A percentile compares a stretch with the other conserved stretches of the same genome.
These are phyloP conservation scores for Limnomonas spitsbergensis DNA, from an alignment of 139 green algal genomes.

Conservation along the genomic window DNA sequence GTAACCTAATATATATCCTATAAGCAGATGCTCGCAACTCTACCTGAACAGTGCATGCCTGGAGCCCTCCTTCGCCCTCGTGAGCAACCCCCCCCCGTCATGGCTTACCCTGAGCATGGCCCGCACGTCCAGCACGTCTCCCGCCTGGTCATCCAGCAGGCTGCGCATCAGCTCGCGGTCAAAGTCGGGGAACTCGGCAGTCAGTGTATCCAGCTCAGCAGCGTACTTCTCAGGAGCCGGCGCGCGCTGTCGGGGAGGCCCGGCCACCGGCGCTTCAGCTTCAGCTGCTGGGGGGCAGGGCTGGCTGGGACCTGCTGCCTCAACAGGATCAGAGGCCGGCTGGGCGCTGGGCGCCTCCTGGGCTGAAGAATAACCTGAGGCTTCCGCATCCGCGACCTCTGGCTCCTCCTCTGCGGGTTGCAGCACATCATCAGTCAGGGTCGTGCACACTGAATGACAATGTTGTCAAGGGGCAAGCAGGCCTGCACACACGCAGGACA, in stretches of 20 bases:
- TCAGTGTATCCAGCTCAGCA: neutral
- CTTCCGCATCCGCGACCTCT: neutral
- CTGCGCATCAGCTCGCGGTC: constrained; percentile 12
- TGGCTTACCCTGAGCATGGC: neutral
- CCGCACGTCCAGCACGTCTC: constrained; percentile 11
- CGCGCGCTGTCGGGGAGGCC: neutral
- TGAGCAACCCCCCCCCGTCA: neutral
- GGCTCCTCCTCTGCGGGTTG: neutral
- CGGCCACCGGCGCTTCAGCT: neutral
- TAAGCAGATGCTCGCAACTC: no score
- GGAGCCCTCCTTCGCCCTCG: no score
- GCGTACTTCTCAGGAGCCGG: constrained; percentile 9
- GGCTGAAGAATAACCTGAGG: no score
- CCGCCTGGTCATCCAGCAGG: constrained; percentile 25
- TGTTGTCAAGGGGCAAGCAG: no score
- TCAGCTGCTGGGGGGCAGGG: neutral
- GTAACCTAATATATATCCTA: no score
- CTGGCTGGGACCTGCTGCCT: neutral
- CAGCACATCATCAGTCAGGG: no score
- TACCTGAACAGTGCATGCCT: no score
- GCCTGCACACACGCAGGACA: no score
- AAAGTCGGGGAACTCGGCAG: constrained; percentile 16
- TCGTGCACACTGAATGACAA: no score
- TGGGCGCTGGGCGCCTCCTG: no score
- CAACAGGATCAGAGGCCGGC: neutral